Percentiles rank a stretch among this genome's conserved stretches.
Conservation (phyloP, 805 yeast genomes). For the Saccharomycopsis guyanensis region DNA sequence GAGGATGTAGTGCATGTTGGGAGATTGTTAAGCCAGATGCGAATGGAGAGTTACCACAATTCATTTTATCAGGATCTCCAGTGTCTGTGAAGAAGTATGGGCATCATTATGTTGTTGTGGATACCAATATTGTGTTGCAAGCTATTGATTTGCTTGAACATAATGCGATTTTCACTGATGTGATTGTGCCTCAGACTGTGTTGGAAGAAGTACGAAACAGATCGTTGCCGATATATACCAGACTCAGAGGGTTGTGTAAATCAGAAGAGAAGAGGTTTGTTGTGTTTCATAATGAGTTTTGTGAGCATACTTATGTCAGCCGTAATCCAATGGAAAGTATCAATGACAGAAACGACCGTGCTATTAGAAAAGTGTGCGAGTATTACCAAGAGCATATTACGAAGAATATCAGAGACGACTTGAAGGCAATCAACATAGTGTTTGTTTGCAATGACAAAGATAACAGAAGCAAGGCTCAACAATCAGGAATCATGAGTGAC, state of each 20-base stretch:
- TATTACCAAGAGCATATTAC: slow-evolving; percentile 69
- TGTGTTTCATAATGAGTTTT: slow-evolving; percentile 91
- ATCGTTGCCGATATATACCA: slow-evolving; percentile 80
- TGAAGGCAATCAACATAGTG: slow-evolving; percentile 37
- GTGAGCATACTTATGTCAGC: slow-evolving; percentile 55
- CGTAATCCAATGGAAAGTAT: slow-evolving; percentile 63
- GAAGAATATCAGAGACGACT: slow-evolving; percentile 25
- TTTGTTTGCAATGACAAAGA: slow-evolving; percentile 73
- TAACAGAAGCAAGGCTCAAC: slow-evolving; percentile 49
- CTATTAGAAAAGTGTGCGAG: slow-evolving; percentile 65
- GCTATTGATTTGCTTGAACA: slow-evolving; percentile 88
- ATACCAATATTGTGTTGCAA: slow-evolving; percentile 80
- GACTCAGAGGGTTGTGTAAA: slow-evolving; percentile 71
- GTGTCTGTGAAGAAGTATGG: slow-evolving; percentile 41
- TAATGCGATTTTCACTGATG: slow-evolving; percentile 71
- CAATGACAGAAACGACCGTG: slow-evolving; percentile 87
- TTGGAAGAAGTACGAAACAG: slow-evolving; percentile 86
- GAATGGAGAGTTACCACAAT: slow-evolving; percentile 54
- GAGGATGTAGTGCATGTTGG: slow-evolving; percentile 56
- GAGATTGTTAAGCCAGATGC: slow-evolving; percentile 52
- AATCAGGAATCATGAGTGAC: slow-evolving; percentile 48
- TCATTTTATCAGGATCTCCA: slow-evolving; percentile 62
- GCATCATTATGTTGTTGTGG: slow-evolving; percentile 76
- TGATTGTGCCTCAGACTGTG: slow-evolving; percentile 90
- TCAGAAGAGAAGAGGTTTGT: slow-evolving; percentile 72